Conservation (phyloP, 2,329 filamentous ascomycete species). For the Phaeoacremonium minimum region DNA sequence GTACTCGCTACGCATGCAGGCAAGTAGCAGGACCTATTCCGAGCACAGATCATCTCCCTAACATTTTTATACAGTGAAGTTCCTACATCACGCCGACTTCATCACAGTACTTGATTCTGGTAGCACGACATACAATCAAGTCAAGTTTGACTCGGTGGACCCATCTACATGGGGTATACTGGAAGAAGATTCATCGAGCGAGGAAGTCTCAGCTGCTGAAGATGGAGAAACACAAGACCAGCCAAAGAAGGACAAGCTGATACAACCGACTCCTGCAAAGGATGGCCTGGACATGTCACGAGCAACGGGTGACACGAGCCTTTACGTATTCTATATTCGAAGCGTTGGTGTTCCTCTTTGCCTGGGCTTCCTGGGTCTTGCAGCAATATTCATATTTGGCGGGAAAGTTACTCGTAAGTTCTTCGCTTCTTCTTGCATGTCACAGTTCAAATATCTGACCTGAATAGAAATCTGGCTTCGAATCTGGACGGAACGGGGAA, state of each 20-base stretch:
- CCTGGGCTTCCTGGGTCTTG: neutral
- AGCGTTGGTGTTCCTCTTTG: neutral
- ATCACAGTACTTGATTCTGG: conserved; percentile 24
- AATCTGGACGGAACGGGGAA: neutral
- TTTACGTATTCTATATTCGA: neutral
- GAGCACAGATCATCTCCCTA: too few species aligned
- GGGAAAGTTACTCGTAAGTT: neutral
- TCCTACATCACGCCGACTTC: conserved; percentile 27
- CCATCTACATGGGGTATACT: conserved; percentile 24
- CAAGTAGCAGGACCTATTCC: neutral
- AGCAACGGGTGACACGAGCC: conserved; percentile 1
- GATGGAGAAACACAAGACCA: neutral
- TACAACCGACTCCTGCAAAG: too few species aligned
- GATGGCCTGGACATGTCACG: too few species aligned
- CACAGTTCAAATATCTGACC: neutral
- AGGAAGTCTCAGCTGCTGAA: conserved; percentile 5
- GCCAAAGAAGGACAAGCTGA: neutral
- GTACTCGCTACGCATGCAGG: conserved; percentile 12
- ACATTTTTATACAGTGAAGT: conserved; percentile 3
- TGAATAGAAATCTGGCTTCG: neutral
- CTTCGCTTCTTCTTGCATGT: neutral
- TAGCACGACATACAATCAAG: conserved; percentile 26
- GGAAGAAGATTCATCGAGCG: conserved; percentile 20
- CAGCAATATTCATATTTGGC: neutral
- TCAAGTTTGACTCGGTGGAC: conserved; percentile 22